Conservation (phyloP, 2,329 filamentous ascomycete species). For the Gaeumannomyces sp. region DNA sequence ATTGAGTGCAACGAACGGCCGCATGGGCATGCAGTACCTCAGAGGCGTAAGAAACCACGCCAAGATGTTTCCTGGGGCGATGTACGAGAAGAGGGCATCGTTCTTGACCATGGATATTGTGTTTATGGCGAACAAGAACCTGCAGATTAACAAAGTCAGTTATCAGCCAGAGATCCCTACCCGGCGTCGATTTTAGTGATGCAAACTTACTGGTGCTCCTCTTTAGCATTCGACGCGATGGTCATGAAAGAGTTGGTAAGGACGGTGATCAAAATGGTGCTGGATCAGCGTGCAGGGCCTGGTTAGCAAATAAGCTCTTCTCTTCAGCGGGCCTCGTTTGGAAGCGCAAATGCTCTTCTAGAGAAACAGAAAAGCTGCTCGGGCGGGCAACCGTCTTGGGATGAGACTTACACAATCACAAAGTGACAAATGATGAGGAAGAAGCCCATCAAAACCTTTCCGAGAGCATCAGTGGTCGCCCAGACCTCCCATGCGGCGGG, state of each 20-base stretch:
- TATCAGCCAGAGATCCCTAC: background rate
- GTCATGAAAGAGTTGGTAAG: slow-evolving; percentile 94
- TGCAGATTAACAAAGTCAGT: slow-evolving; percentile 20
- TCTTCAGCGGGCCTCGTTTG: no score
- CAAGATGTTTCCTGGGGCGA: slow-evolving; percentile 85
- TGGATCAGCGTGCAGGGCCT: slow-evolving; percentile 19
- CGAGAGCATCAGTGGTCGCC: slow-evolving; percentile 69
- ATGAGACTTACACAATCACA: slow-evolving; percentile 61
- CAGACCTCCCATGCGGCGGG: slow-evolving; percentile 93
- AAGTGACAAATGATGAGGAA: slow-evolving; percentile 96
- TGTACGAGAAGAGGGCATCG: slow-evolving; percentile 90
- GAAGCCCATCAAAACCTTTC: slow-evolving; percentile 66
- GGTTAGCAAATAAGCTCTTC: background rate
- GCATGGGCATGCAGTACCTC: slow-evolving; percentile 72
- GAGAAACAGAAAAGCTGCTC: background rate
- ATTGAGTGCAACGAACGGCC: slow-evolving; percentile 77
- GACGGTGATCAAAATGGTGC: slow-evolving; percentile 90
- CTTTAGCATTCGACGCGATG: slow-evolving; percentile 85
- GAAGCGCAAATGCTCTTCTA: background rate
- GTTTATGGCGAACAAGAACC: slow-evolving; percentile 90
- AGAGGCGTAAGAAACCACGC: slow-evolving; percentile 84
- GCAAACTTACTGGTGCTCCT: slow-evolving; percentile 66
- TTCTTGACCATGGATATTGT: slow-evolving; percentile 98
- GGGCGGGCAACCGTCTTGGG: background rate
- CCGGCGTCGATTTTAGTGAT: background rate